Base-by-base conservation (phyloP, 805 yeast species). In the Ogataea thermomethanolica region DNA sequence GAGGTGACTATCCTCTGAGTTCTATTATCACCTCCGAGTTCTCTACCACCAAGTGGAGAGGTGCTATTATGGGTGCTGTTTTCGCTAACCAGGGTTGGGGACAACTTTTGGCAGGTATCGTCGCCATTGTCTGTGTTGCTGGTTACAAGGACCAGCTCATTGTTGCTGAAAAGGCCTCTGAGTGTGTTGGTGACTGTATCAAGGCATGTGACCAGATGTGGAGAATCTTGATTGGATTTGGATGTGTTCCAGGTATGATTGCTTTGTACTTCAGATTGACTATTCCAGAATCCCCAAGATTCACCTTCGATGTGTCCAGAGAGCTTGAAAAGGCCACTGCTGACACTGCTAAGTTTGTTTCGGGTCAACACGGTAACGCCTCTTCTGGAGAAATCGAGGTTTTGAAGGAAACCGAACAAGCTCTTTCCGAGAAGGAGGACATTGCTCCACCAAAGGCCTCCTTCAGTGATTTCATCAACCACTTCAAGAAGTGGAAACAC, bases 81-180 rank as follows among this genome's bases (percentile, higher is more conserved):
- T 90, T 90, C 66, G 91, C 96, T 43, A 89, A 89, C 73, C 97
- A 90, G 71, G 97, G 96, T 67, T 79, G 93, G 81, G 97, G 97
- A 65, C 96, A 90, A 71, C 76, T 89, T 46, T 59, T 80, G 13
- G 95, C 88, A 45, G 95, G 91, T 78, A 71, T 88, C 50, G 85
- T 88, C 54, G 86, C 95, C 42, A 67, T 88, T 46, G 59, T 85
- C 43, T 73, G 79, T 59, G 84, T 86, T 51, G 84, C 82, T 42
- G 95, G 79, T 55, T 89, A 83, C 75, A 85, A 84, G 64, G 63
- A 69, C 50, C 71, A 71, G 28, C 69, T 88, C 51, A 67, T 68
- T 39, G 60, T 50, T 40, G 88, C 84, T 30, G 65, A 70, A 51
- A 54, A 71, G 35, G 73, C 79, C 49, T 66, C 72, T 25, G 74